A percentile compares a stretch with the other conserved stretches of the same genome.
Evolutionary conservation across 306 rosid genomes (phyloP).

Genomic region (Casuarina glauca): DNA sequence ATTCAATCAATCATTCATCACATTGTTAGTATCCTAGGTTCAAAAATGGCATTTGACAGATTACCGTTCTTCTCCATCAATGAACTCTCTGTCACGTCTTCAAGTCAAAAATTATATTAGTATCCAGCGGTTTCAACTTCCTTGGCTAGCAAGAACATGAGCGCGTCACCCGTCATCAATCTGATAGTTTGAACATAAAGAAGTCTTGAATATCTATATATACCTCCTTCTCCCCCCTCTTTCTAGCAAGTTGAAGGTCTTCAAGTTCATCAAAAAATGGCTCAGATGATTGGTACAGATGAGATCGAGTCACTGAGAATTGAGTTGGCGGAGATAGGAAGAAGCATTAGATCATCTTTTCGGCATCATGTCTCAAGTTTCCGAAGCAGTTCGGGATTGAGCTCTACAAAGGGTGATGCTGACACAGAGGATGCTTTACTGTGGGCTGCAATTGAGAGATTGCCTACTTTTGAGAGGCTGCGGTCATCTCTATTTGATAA

Average conservation of each 20-base stretch:
- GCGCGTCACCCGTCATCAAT: background rate
- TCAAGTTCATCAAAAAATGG: conserved; percentile 16
- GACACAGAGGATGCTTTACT: conserved; percentile 20
- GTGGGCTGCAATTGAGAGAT: conserved; percentile 46
- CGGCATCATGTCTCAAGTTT: conserved; percentile 32
- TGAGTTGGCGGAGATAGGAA: conserved; percentile 63
- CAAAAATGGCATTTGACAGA: too few relatives aligned
- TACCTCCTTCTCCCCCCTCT: background rate
- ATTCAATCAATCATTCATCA: too few relatives aligned
- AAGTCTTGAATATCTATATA: background rate
- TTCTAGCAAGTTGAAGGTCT: background rate
- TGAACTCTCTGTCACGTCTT: too few relatives aligned
- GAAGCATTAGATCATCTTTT: conserved; percentile 46
- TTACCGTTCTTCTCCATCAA: too few relatives aligned
- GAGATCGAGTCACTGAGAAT: conserved; percentile 56
- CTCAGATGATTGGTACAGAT: conserved; percentile 35
- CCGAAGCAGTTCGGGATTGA: conserved; percentile 2
- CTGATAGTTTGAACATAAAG: background rate
- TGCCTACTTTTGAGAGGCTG: conserved; percentile 38
- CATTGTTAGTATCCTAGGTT: too few relatives aligned
- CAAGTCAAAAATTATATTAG: too few relatives aligned
- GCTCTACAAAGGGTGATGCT: conserved; percentile 11
- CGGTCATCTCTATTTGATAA: conserved; percentile 63
- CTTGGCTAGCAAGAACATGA: too few relatives aligned
- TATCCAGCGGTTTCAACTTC: too few relatives aligned